These are phyloP conservation scores for Austroboletus rostrupii DNA, from an alignment of 1,284 basidiomycete species.

Conservation along the genomic window DNA sequence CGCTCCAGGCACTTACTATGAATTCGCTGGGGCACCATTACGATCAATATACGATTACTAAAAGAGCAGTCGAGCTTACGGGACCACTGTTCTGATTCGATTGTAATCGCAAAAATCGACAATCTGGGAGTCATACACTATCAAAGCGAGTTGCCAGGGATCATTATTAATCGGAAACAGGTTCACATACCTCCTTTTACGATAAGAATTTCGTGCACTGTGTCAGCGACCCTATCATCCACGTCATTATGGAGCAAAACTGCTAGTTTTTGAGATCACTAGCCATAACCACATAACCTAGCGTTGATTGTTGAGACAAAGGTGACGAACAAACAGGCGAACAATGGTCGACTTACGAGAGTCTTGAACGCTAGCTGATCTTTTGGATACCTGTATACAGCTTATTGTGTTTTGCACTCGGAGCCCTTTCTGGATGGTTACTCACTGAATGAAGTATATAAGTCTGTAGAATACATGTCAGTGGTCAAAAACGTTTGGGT, in stretches of 20 bases:
- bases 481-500: not conserved
- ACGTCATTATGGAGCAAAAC: not conserved
- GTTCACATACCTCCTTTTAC: constrained; percentile 3
- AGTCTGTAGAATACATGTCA: not conserved
- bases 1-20: not conserved
- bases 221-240: not conserved
- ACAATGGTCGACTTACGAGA: not conserved
- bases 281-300: constrained; percentile 3
- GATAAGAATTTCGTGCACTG: not conserved
- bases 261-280: not conserved
- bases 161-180: not conserved
- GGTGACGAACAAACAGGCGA: not conserved
- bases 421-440: not conserved
- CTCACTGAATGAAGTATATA: constrained; percentile 5
- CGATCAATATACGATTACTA: not conserved
- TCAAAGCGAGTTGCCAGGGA: not conserved
- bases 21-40: not conserved
- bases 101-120: not conserved
- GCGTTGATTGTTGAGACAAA: not conserved
- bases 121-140: not conserved
- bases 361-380: not conserved
- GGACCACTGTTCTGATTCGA: not conserved
- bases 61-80: not conserved
- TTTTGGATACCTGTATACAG: not conserved
- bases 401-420: not conserved